phyloP scores from a whole-genome alignment of 2,329 filamentous ascomycete species.

The Colletotrichum tofieldiae region DNA sequence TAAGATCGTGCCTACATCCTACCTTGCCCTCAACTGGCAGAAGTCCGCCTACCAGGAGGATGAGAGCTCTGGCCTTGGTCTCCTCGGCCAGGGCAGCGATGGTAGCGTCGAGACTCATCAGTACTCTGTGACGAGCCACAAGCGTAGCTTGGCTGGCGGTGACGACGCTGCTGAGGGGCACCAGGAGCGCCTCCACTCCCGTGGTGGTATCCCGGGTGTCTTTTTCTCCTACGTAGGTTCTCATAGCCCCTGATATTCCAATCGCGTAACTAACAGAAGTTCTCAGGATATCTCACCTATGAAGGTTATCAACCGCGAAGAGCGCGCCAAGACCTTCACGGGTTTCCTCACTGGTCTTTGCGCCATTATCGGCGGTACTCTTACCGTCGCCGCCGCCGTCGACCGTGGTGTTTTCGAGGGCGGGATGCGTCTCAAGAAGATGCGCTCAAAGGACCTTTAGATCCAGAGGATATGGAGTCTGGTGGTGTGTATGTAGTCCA shows the following conservation, averaged over 20 bases:
- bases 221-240: constrained; percentile 95
- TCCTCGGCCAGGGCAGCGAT: constrained; percentile 75
- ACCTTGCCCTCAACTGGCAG: constrained; percentile 92
- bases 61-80: constrained; percentile 76
- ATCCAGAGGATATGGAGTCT: constrained; percentile 1
- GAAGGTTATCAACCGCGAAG: constrained; percentile 99
- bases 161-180: constrained; percentile 90
- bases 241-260: neutral
- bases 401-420: constrained; percentile 95
- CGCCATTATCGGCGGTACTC: constrained; percentile 92
- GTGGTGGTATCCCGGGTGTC: constrained; percentile 94
- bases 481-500: constrained; percentile 39
- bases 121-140: constrained; percentile 98
- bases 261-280: constrained; percentile 44
- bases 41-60: constrained; percentile 64
- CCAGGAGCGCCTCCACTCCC: constrained; percentile 90
- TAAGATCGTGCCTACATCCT: constrained; percentile 97
- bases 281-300: constrained; percentile 95
- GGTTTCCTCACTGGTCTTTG: constrained; percentile 96
- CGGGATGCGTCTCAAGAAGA: constrained; percentile 86
- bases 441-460: constrained; percentile 77
- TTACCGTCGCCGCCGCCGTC: constrained; percentile 95
- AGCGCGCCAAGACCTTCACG: constrained; percentile 88
- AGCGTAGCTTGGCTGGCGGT: constrained; percentile 87
- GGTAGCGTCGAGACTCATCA: constrained; percentile 98